Conservation (phyloP, 225 moss, liverwort and hornwort genomes). For the Takakia lepidozioides region DNA sequence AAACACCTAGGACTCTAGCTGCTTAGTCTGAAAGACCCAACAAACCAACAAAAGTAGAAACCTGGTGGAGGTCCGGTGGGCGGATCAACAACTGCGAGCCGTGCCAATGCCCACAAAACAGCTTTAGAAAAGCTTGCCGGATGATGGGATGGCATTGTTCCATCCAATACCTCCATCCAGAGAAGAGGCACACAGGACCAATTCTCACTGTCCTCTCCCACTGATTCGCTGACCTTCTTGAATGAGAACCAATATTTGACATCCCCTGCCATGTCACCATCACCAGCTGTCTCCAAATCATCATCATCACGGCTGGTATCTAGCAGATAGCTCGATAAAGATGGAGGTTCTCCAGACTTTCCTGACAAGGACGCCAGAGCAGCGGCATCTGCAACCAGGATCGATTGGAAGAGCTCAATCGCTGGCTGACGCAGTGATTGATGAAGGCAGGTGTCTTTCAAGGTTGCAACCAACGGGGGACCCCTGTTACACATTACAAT, state of each 20-base stretch:
- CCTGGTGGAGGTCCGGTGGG: constrained; percentile 16
- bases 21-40: too few relatives aligned
- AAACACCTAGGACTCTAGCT: too few relatives aligned
- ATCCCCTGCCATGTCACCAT: constrained; percentile 20
- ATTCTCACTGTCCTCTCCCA: constrained; percentile 53
- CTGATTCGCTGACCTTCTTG: constrained; percentile 45
- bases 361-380: constrained; percentile 47
- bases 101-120: constrained; percentile 73
- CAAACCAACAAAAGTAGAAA: constrained; percentile 5
- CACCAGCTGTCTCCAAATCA: constrained; percentile 20
- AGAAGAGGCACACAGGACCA: constrained; percentile 94
- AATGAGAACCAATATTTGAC: constrained; percentile 41
- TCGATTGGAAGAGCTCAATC: constrained; percentile 71
- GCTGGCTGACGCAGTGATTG: constrained; percentile 59
- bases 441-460: constrained; percentile 58
- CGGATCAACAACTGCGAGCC: constrained; percentile 61
- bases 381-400: constrained; percentile 81
- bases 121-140: constrained; percentile 66
- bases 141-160: constrained; percentile 22
- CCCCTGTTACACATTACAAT: constrained; percentile 53
- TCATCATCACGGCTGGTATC: constrained; percentile 37
- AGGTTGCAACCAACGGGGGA: constrained; percentile 76
- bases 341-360: constrained; percentile 23
- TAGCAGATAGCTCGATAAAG: constrained; percentile 26
- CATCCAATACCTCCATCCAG: constrained; percentile 71